Base-by-base conservation (phyloP, 257 asterid species). In the Solanum ossicruentum region DNA sequence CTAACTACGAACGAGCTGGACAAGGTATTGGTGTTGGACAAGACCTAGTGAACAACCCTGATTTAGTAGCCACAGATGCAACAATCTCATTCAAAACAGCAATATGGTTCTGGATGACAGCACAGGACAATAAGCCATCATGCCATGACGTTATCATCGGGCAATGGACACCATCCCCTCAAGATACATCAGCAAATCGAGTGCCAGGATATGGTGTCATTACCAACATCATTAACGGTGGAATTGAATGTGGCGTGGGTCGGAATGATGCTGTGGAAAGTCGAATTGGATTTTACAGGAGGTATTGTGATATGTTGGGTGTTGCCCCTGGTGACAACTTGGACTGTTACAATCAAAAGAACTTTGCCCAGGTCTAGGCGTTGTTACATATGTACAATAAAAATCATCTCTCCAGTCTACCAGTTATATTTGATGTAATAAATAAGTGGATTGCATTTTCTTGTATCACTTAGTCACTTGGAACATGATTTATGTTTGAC, bases 51-150 rank as follows among this genome's bases (percentile, higher is more conserved):
- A 85, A 80, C 82, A 86, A 89, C 49, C 90, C 90, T 11, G 89
- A 88, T 17, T 21, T 83, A 52, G 92, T 89, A 12, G 92, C 90
- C 2, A 89, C 80, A 1, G 75, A 89, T 66, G 39, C 88, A 0
- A 80, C 56, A 0, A 32, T 86, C 32, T 89, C 90, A 21, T 89
- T 89, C 88, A 89, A 88, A 56, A 86, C 88, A 28, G 92, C 92
- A 15, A 28, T 89, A 21, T 89, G 92, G 92, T 87, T 86, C 20
- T 89, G 90, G 90, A 89, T 85, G 92, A 88, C 89, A 55, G 82
- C 89, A 26, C 92, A 89, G 41, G 49, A 32, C 0, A 85, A 85
- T 41, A 88, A 88, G 69, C 92, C 90, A 10, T 89, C 92, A 2
- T 23, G 86, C 79, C 89, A 89, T 49, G 52, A 23, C 1, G 92